Evolutionary conservation across 2,329 filamentous ascomycete species (phyloP).

Genomic region (Aspergillus flavus): DNA sequence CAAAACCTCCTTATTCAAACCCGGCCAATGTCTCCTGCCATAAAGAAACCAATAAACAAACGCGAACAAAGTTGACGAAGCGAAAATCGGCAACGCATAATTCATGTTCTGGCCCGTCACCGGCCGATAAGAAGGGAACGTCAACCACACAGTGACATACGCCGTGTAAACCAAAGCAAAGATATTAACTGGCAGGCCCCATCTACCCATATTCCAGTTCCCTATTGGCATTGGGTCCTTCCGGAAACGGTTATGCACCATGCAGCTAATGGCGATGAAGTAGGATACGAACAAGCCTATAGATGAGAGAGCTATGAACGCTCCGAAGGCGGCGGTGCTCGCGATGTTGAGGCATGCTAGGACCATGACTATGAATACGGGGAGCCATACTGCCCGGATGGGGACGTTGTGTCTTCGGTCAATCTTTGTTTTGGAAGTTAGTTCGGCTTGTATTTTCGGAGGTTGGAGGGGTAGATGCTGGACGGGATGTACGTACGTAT

Average conservation of each 20-base stretch:
- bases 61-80: neutral
- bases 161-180: slow-evolving; percentile 34
- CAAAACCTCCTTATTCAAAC: slow-evolving; percentile 6
- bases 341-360: slow-evolving; percentile 46
- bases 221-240: slow-evolving; percentile 25
- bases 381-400: slow-evolving; percentile 40
- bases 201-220: slow-evolving; percentile 19
- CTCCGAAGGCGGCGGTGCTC: slow-evolving; percentile 41
- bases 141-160: slow-evolving; percentile 1
- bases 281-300: slow-evolving; percentile 44
- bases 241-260: slow-evolving; percentile 37
- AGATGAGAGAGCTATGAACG: slow-evolving; percentile 43
- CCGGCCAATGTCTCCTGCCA: neutral
- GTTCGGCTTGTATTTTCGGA: neutral
- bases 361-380: slow-evolving; percentile 34
- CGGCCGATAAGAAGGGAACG: slow-evolving; percentile 5
- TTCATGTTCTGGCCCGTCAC: slow-evolving; percentile 10
- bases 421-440: slow-evolving; percentile 24
- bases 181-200: slow-evolving; percentile 36
- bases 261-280: slow-evolving; percentile 41
- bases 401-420: slow-evolving; percentile 38
- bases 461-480: neutral
- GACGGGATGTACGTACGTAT: slow-evolving; percentile 12
- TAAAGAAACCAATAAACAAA: slow-evolving; percentile 5
- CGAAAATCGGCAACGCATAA: slow-evolving; percentile 3